Evolutionary conservation across 208 protist genomes (phyloP).

Genomic region (Trypanosoma brucei): DNA sequence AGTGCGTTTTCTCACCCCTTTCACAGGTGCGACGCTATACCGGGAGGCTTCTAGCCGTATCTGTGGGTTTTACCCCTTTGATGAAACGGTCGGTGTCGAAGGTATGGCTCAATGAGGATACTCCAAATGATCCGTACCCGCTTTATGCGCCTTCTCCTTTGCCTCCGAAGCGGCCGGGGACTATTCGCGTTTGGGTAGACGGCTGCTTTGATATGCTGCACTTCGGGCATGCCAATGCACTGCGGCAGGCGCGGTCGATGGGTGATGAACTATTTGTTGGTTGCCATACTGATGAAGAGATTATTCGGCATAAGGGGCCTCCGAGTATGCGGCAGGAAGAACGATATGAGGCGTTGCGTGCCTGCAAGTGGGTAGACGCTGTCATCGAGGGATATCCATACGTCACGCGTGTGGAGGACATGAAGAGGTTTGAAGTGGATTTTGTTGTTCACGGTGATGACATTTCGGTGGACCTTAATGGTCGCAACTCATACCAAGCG

Average conservation of each 20-base stretch:
- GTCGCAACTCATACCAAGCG: conserved; percentile 92
- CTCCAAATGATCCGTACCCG: conserved; percentile 55
- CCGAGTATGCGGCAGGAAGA: conserved; percentile 97
- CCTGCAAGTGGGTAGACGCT: conserved; percentile 98
- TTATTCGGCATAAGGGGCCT: conserved; percentile 93
- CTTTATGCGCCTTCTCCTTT: conserved; percentile 41
- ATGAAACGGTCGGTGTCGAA: conserved; percentile 11
- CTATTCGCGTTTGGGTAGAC: conserved; percentile 83
- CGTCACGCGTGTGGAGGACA: conserved; percentile 84
- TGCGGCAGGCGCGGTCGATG: conserved; percentile 83
- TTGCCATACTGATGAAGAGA: conserved; percentile 95
- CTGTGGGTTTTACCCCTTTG: not conserved
- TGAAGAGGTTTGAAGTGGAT: conserved; percentile 93
- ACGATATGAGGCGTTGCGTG: conserved; percentile 89
- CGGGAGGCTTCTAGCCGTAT: not conserved
- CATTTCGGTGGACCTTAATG: conserved; percentile 93
- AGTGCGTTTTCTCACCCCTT: not conserved
- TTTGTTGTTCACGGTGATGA: conserved; percentile 98
- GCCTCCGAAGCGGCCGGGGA: conserved; percentile 62
- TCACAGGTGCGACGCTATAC: not conserved
- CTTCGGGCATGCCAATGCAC: conserved; percentile 86
- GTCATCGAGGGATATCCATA: conserved; percentile 95
- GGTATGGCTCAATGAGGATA: conserved; percentile 67
- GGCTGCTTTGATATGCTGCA: conserved; percentile 92
- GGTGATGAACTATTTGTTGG: conserved; percentile 96